Percentiles rank a stretch among this genome's conserved stretches.
Evolutionary conservation across 1,139 yeast genomes (phyloP).

Genomic region (Pichia cactophila): DNA sequence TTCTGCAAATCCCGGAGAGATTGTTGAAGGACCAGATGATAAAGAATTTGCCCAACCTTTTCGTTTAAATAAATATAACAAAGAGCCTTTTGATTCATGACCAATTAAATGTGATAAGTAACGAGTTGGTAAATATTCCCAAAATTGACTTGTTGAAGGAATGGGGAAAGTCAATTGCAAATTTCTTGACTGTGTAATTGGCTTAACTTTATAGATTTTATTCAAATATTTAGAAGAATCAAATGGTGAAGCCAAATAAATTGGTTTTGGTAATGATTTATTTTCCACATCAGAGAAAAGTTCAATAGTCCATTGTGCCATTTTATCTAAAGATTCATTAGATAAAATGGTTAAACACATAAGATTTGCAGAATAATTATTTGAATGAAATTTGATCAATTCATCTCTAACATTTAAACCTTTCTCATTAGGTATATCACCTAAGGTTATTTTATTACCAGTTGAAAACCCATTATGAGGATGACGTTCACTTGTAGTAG

Average conservation of each 20-base stretch:
- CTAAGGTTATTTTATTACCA: slow-evolving; percentile 59
- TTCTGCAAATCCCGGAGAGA: slow-evolving; percentile 62
- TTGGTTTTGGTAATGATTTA: slow-evolving; percentile 43
- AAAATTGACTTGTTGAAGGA: slow-evolving; percentile 58
- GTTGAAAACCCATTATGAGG: slow-evolving; percentile 74
- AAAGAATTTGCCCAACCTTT: slow-evolving; percentile 76
- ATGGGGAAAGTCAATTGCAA: slow-evolving; percentile 62
- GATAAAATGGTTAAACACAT: slow-evolving; percentile 87
- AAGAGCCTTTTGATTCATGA: slow-evolving; percentile 84
- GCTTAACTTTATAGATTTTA: slow-evolving; percentile 53
- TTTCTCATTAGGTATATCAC: slow-evolving; percentile 41
- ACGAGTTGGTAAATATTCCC: slow-evolving; percentile 63
- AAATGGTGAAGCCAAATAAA: slow-evolving; percentile 39
- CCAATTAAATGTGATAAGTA: slow-evolving; percentile 80
- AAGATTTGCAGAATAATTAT: slow-evolving; percentile 63
- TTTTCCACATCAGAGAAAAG: slow-evolving; percentile 61
- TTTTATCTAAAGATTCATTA: slow-evolving; percentile 64
- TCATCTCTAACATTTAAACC: slow-evolving; percentile 59
- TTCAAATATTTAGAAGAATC: slow-evolving; percentile 39
- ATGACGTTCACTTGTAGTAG: slow-evolving; percentile 61
- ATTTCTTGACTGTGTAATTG: slow-evolving; percentile 72
- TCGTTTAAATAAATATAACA: slow-evolving; percentile 59
- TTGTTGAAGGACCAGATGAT: slow-evolving; percentile 64
- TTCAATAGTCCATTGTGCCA: slow-evolving; percentile 64
- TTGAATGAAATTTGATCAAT: slow-evolving; percentile 51